These are phyloP conservation scores for Tetrahymena borealis DNA, from an alignment of 73 alveolate species.

Conservation along the genomic window DNA sequence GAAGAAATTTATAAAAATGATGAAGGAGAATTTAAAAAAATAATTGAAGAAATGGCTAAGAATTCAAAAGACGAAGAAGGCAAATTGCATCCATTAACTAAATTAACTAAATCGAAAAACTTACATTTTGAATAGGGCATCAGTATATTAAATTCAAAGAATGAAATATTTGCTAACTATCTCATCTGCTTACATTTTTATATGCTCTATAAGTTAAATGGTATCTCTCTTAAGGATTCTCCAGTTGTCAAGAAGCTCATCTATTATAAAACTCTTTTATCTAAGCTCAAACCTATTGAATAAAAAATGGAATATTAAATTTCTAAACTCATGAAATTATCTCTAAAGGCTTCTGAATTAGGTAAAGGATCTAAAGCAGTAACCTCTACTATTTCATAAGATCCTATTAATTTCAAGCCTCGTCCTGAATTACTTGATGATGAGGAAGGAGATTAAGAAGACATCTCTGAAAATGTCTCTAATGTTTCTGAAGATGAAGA, in stretches of 20 bases:
- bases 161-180: not conserved
- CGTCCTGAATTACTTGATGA: not conserved
- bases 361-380: not conserved
- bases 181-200: not conserved
- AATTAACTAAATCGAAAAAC: not conserved
- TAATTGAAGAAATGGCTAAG: not conserved
- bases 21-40: not conserved
- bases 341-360: not conserved
- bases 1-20: not conserved
- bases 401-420: not conserved
- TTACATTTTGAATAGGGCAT: not conserved
- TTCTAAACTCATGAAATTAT: not conserved
- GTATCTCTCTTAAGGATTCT: not conserved
- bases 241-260: not conserved
- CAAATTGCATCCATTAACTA: not conserved
- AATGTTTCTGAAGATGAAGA: not conserved
- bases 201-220: not conserved
- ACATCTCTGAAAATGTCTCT: not conserved
- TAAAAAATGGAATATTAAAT: not conserved
- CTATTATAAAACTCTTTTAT: not conserved
- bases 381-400: not conserved
- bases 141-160: not conserved
- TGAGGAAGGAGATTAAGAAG: not conserved
- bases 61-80: not conserved
- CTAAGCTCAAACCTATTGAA: not conserved